A percentile compares a stretch with the other conserved stretches of the same genome.
Conservation (phyloP, 805 yeast genomes). For the Jamesozyma lodderae region DNA sequence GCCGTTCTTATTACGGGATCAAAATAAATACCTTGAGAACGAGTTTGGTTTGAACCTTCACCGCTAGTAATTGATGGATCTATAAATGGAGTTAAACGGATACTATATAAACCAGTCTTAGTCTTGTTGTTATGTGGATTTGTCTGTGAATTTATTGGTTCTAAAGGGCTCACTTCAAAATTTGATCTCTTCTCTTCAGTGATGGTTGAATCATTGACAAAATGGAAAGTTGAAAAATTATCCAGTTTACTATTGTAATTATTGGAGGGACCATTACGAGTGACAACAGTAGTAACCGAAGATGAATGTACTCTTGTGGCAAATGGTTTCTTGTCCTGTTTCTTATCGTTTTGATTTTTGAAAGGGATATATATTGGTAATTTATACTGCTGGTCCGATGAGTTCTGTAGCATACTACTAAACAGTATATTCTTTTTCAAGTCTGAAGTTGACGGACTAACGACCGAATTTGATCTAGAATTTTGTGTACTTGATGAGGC, state of each 20-base stretch:
- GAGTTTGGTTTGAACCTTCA: neutral
- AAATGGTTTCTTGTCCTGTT: too few species aligned
- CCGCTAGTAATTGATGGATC: conserved; percentile 47
- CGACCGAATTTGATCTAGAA: too few species aligned
- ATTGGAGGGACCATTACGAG: neutral
- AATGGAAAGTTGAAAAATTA: conserved; percentile 3
- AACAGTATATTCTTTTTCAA: too few species aligned
- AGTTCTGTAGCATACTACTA: too few species aligned
- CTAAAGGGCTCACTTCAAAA: neutral
- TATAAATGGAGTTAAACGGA: conserved; percentile 74
- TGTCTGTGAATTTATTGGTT: neutral
- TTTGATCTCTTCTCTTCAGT: neutral
- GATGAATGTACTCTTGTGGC: conserved; percentile 1
- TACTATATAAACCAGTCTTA: conserved; percentile 27
- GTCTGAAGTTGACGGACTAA: too few species aligned
- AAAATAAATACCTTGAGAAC: conserved; percentile 67
- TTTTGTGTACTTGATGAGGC: too few species aligned
- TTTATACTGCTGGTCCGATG: too few species aligned
- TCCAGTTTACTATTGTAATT: conserved; percentile 2
- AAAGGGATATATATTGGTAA: neutral
- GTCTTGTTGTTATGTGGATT: conserved; percentile 1
- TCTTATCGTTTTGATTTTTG: neutral
- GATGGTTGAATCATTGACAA: neutral
- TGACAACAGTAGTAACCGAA: neutral
- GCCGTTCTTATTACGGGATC: conserved; percentile 78